Evolutionary conservation across 257 asterid species (phyloP).

Genomic region (Penstemon davidsonii): DNA sequence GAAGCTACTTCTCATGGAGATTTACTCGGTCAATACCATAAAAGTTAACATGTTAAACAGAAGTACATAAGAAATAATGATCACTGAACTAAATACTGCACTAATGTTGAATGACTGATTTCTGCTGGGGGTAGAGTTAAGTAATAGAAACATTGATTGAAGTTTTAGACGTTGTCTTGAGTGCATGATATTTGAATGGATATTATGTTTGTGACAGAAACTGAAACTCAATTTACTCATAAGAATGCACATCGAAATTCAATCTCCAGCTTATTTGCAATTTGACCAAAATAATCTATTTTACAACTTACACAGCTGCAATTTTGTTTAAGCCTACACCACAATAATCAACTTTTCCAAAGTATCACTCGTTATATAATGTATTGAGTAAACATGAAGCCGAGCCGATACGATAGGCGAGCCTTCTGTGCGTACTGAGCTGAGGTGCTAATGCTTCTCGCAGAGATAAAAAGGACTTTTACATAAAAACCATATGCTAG

Average conservation of each 20-base stretch:
- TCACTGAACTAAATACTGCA: neutral
- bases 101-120: neutral
- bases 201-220: neutral
- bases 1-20: neutral
- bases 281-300: neutral
- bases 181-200: neutral
- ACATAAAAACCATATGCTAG: too few species aligned
- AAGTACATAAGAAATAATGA: neutral
- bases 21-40: neutral
- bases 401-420: too few species aligned
- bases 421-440: too few species aligned
- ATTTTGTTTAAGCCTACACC: too few species aligned
- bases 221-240: neutral
- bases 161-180: neutral
- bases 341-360: too few species aligned
- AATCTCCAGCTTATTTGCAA: neutral
- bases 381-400: too few species aligned
- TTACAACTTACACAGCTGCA: neutral
- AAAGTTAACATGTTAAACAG: neutral
- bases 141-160: neutral
- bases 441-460: too few species aligned
- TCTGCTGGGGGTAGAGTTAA: constrained; percentile 3
- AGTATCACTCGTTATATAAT: too few species aligned
- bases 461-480: too few species aligned
- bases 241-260: neutral